Percentiles rank a stretch among this genome's conserved stretches.
phyloP scores from a whole-genome alignment of 768 basidiomycete genomes.

The Termitomyces bulborhizus region DNA sequence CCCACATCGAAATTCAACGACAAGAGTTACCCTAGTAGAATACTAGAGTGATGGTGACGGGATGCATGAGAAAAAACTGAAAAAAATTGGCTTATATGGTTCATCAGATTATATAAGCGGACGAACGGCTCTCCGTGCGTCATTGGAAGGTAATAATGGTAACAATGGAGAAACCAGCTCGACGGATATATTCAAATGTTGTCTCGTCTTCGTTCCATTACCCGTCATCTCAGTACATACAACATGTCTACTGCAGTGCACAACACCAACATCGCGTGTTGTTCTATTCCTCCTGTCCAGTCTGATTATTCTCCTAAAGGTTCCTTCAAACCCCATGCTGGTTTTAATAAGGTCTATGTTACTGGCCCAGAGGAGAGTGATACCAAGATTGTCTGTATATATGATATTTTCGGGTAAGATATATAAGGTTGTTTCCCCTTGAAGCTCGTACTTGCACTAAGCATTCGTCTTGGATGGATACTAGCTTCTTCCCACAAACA shows the following conservation, averaged over 20 bases:
- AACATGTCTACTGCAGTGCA: slow-evolving; percentile 31
- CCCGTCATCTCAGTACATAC: slow-evolving; percentile 29
- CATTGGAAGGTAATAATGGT: neutral
- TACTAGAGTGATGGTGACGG: slow-evolving; percentile 29
- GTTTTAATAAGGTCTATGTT: slow-evolving; percentile 45
- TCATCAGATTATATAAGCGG: slow-evolving; percentile 1
- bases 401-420: slow-evolving; percentile 56
- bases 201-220: slow-evolving; percentile 29
- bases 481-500: slow-evolving; percentile 54
- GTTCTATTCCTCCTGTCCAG: slow-evolving; percentile 48
- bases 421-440: neutral
- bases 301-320: slow-evolving; percentile 51
- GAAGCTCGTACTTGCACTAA: neutral
- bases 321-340: slow-evolving; percentile 36
- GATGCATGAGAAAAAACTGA: slow-evolving; percentile 13
- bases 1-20: slow-evolving; percentile 40
- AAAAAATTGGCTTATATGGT: slow-evolving; percentile 6
- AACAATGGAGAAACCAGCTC: too few species aligned
- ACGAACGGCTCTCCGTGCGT: neutral
- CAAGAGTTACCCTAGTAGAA: slow-evolving; percentile 49
- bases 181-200: slow-evolving; percentile 16
- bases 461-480: slow-evolving; percentile 11
- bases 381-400: slow-evolving; percentile 52
- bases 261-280: slow-evolving; percentile 42
- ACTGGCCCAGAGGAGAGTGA: slow-evolving; percentile 41